Evolutionary conservation across 164 flowering plant genomes (phyloP), one percentile per base, ranked within the genome.

Genomic region (Stephania japonica): DNA sequence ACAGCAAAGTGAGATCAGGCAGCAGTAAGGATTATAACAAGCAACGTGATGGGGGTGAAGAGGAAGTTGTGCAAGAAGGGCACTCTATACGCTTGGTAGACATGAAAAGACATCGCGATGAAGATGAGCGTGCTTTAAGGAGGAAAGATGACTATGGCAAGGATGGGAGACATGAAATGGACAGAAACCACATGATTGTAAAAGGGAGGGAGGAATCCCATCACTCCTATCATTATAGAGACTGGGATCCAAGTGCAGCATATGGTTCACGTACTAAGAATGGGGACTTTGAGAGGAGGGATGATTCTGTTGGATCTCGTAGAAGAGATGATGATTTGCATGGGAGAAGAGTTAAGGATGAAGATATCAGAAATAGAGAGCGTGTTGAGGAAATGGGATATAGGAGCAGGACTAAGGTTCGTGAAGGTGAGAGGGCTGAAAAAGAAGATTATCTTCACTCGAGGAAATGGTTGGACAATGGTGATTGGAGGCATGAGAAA

Each of bases 1-100:
- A 79, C 77, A 91, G 93, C 86, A 95, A 85, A 85, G 89, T 86
- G 76, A 88, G 86, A 77, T 87, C 96, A 43, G 93, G 86, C 47
- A 86, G 88, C 78, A 88, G 93, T 85, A 84, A 84, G 81, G 94
- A 86, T 76, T 72, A 80, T 80, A 81, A 75, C 64, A 91, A 84
- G 78, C 74, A 80, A 68, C 84, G 73, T 65, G 97, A 88, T 62
- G 84, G 77, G 69, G 81, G 76, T 59, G 96, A 89, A 38, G 97
- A 92, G 75, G 97, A 94, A 83, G 92, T 87, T 67, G 65, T 85
- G 77, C 94, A 90, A 82, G 90, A 78, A 73, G 81, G 86, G 38
- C 87, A 62, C 23, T 76, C 83, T 75, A 71, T 79, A 32, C 83
- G 75, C 61, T 69, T 27, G 47, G 84, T 80, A 50, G 84, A 83